Evolutionary conservation across 495 filamentous ascomycete genomes (phyloP), one percentile per base, ranked within the genome.

Genomic region (Aspergillus saccharolyticus): DNA sequence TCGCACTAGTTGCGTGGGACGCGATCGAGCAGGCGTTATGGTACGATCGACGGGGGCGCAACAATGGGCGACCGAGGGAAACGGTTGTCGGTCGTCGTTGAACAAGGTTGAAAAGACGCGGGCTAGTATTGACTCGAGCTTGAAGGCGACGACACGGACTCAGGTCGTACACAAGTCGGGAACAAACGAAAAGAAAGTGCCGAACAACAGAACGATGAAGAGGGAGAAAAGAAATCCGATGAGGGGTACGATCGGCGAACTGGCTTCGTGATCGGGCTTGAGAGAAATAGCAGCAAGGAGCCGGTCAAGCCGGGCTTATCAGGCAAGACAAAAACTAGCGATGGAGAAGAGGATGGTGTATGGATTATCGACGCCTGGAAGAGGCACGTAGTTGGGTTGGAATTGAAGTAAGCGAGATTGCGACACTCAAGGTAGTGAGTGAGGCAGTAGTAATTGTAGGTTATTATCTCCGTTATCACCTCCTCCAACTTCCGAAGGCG

Each of bases 391-490:
- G 30, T 19, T 42, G 20, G 21, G 19, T 8, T 42, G 30, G 15
- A 15, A 18, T 24, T 51, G 52, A 54, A 28, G 21, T 9, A 54
- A 28, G 52, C 4, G 10, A 18, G 7, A 2, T 14, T 52, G 20
- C 45, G 17, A 19, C 3, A 47, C 16, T 4, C 42, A 52, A 8
- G 39, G 18, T 42, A 53, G 47, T 52, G 4, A 39, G 33, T 12
- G 15, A 18, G n/a, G 44, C 50, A 15, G 54, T 56, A 44, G 19
- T 57, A 50, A 52, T 46, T 44, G 55, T 25, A 24, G 28, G 55
- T 25, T 57, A 33, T 22, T 57, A 57, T 52, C 55, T 57, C 55
- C 55, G 55, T 57, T 57, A 57, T 57, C 55, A 49, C 55, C 55
- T 52, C 15, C n/a, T n/a, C n/a, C n/a, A n/a, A n/a, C n/a, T n/a